These are phyloP conservation scores for Solanum hybrid DNA, from an alignment of 305 asterid genomes.

Conservation along the genomic window DNA sequence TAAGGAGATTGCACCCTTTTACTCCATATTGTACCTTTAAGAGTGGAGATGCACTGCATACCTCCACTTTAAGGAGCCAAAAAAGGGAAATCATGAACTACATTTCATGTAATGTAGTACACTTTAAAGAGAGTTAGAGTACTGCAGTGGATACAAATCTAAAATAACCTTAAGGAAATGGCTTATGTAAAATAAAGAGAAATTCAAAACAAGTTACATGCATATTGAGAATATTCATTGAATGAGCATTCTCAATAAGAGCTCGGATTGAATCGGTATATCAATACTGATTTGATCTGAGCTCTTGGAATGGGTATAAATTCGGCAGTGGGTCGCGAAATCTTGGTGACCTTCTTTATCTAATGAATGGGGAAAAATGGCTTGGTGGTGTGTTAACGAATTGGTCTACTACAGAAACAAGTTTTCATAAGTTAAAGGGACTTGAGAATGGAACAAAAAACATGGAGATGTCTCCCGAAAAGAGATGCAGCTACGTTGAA, in stretches of 20 bases:
- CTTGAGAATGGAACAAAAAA: neutral
- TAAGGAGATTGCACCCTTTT: neutral
- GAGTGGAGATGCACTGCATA: neutral
- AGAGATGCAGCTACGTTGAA: neutral
- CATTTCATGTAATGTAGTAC: neutral
- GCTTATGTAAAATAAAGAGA: neutral
- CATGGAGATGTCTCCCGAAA: neutral
- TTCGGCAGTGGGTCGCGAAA: neutral
- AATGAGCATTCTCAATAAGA: neutral
- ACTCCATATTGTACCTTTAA: neutral
- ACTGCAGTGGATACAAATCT: neutral
- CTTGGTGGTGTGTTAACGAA: neutral
- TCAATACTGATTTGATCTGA: neutral
- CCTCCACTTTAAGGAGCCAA: neutral
- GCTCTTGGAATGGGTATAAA: neutral
- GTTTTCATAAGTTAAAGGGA: neutral
- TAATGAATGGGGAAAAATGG: neutral
- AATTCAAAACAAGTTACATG: neutral
- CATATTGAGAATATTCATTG: neutral
- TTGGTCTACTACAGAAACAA: neutral
- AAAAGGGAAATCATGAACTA: neutral
- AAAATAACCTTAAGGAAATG: neutral
- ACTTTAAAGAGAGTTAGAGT: neutral
- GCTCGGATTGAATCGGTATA: neutral
- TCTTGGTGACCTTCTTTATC: neutral